A percentile compares a stretch with the other conserved stretches of the same genome.
Evolutionary conservation across 2,329 filamentous ascomycete genomes (phyloP).

Genomic region (Botrytis galanthina): DNA sequence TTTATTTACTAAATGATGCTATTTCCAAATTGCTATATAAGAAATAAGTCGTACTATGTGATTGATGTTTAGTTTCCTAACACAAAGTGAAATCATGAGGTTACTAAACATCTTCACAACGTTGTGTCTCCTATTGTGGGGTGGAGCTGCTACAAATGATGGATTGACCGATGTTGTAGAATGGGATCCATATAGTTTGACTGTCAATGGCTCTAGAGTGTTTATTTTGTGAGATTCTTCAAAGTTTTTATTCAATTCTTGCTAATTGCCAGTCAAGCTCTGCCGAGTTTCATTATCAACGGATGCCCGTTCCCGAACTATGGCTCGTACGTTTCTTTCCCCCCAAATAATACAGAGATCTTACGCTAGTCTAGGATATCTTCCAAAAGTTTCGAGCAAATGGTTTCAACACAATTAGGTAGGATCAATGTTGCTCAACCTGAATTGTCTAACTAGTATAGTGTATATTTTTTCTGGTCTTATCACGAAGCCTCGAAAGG

Average conservation of each 20-base stretch:
- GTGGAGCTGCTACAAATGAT: conserved; percentile 41
- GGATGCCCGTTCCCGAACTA: conserved; percentile 52
- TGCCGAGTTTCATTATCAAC: conserved; percentile 52
- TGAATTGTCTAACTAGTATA: conserved; percentile 21
- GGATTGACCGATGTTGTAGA: conserved; percentile 46
- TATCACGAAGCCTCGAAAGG: conserved; percentile 47
- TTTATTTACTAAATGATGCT: not conserved
- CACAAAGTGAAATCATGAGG: conserved; percentile 25
- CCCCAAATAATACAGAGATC: not conserved
- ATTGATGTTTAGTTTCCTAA: not conserved
- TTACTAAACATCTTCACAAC: conserved; percentile 30
- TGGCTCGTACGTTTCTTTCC: conserved; percentile 41
- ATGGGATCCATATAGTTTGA: conserved; percentile 53
- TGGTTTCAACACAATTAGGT: conserved; percentile 51
- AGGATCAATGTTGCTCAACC: conserved; percentile 13
- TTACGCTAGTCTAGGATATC: conserved; percentile 44
- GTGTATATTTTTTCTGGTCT: conserved; percentile 51
- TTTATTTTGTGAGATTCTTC: conserved; percentile 43
- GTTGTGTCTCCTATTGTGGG: conserved; percentile 31
- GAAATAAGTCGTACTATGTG: not conserved
- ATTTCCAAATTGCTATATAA: conserved; percentile 2
- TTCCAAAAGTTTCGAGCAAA: conserved; percentile 54
- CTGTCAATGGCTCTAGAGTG: conserved; percentile 48
- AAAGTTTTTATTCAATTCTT: not conserved
- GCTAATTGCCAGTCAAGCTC: conserved; percentile 27